Conservation (phyloP, 768 basidiomycete genomes). For the Tulasnella sp. region DNA sequence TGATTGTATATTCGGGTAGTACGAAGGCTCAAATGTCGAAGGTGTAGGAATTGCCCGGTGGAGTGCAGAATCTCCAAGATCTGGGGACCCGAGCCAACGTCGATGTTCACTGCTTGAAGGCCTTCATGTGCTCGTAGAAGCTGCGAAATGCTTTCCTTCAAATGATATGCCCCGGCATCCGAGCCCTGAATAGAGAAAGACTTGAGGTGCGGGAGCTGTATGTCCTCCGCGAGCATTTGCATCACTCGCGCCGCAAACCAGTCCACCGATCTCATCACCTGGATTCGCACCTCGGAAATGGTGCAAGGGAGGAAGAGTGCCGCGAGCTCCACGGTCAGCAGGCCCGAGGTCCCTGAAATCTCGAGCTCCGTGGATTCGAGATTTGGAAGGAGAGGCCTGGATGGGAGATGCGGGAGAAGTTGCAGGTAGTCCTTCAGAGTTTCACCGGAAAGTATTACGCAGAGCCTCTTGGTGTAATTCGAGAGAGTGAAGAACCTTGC, state of each 20-base stretch:
- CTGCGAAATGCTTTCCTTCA: background rate
- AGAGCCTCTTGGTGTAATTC: background rate
- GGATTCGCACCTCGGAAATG: background rate
- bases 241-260: background rate
- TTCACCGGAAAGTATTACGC: background rate
- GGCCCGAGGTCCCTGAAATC: background rate
- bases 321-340: background rate
- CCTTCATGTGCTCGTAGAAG: background rate
- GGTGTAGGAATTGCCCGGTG: background rate
- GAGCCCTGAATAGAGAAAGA: background rate
- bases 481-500: background rate
- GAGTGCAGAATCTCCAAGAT: background rate
- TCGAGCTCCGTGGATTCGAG: background rate
- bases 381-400: background rate
- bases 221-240: background rate
- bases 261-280: background rate
- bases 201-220: background rate
- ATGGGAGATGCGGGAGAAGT: background rate
- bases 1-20: rapidly evolving
- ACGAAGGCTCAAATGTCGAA: background rate
- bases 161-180: too few relatives aligned
- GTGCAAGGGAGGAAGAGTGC: background rate
- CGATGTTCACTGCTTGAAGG: background rate
- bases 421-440: background rate
- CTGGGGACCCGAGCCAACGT: background rate